phyloP scores from a whole-genome alignment of 2,329 filamentous ascomycete species.

The Peltaster fructicola region DNA sequence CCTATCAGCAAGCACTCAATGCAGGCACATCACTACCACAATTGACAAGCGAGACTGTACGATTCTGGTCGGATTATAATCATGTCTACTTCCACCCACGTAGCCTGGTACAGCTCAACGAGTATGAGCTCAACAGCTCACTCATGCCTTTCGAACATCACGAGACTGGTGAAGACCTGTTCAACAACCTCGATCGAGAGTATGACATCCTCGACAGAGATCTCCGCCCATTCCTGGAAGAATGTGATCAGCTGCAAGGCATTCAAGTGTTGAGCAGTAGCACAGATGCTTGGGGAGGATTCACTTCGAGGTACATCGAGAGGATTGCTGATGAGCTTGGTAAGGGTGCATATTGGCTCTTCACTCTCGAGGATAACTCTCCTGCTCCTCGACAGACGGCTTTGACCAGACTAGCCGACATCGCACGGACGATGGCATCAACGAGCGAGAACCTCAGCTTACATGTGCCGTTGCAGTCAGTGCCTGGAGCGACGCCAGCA shows the following conservation, averaged over 20 bases:
- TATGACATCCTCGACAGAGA: slow-evolving; percentile 84
- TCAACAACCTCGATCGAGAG: slow-evolving; percentile 36
- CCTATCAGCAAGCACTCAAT: slow-evolving; percentile 68
- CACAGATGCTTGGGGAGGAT: slow-evolving; percentile 35
- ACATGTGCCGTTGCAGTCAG: slow-evolving; percentile 55
- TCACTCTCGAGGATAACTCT: slow-evolving; percentile 53
- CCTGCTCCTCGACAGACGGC: slow-evolving; percentile 37
- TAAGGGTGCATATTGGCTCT: slow-evolving; percentile 73
- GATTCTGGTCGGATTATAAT: slow-evolving; percentile 95
- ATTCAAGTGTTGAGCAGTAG: slow-evolving; percentile 46
- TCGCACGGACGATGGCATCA: slow-evolving; percentile 51
- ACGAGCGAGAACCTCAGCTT: slow-evolving; percentile 57
- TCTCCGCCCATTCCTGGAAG: slow-evolving; percentile 71
- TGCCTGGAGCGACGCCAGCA: slow-evolving; percentile 36
- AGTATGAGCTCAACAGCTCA: slow-evolving; percentile 67
- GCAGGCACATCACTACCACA: slow-evolving; percentile 44
- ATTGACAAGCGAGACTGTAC: slow-evolving; percentile 53
- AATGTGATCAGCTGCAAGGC: slow-evolving; percentile 82
- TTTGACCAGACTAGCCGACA: slow-evolving; percentile 51
- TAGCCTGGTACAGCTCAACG: slow-evolving; percentile 71
- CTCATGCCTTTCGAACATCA: slow-evolving; percentile 71
- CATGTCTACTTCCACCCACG: slow-evolving; percentile 81
- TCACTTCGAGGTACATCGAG: slow-evolving; percentile 33
- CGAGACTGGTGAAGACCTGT: slow-evolving; percentile 57
- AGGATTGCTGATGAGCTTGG: slow-evolving; percentile 76